These are phyloP conservation scores for Fusarium praegraminearum DNA, from an alignment of 2,329 filamentous ascomycete genomes.

Conservation along the genomic window DNA sequence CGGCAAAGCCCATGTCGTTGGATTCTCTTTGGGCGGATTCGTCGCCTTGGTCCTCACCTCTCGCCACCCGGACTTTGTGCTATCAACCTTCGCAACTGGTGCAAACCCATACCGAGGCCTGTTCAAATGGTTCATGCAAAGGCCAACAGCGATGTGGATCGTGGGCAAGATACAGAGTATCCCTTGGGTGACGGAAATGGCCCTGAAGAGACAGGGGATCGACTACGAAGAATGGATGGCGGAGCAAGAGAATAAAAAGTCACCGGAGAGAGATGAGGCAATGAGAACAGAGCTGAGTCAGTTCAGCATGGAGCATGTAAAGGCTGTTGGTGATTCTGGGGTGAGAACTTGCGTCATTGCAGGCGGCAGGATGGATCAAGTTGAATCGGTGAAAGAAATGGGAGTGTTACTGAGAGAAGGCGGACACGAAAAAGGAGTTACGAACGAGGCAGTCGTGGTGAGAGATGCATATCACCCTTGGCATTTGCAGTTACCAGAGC, in stretches of 20 bases:
- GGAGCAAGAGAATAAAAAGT: slow-evolving; percentile 16
- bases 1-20: slow-evolving; percentile 55
- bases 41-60: slow-evolving; percentile 10
- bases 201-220: slow-evolving; percentile 18
- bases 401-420: slow-evolving; percentile 2
- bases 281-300: slow-evolving; percentile 5
- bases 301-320: slow-evolving; percentile 10
- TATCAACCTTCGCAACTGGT: slow-evolving; percentile 21
- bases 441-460: slow-evolving; percentile 29
- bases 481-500: slow-evolving; percentile 30
- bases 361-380: slow-evolving; percentile 33
- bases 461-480: slow-evolving; percentile 28
- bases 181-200: slow-evolving; percentile 6
- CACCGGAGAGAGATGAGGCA: slow-evolving; percentile 3
- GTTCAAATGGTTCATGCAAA: slow-evolving; percentile 26
- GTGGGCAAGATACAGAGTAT: slow-evolving; percentile 4
- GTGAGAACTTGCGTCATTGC: slow-evolving; percentile 27
- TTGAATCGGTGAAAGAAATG: slow-evolving; percentile 15
- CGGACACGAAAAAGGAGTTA: not conserved
- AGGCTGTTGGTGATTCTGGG: slow-evolving; percentile 10
- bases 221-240: slow-evolving; percentile 25
- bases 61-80: not conserved
- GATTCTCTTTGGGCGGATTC: slow-evolving; percentile 51
- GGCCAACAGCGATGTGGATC: slow-evolving; percentile 9
- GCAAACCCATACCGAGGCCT: slow-evolving; percentile 19